Percentiles rank a stretch among this genome's conserved stretches.
These are phyloP conservation scores for Plectosphaerella sp. DNA, from an alignment of 2,329 filamentous ascomycete genomes.

Conservation along the genomic window DNA sequence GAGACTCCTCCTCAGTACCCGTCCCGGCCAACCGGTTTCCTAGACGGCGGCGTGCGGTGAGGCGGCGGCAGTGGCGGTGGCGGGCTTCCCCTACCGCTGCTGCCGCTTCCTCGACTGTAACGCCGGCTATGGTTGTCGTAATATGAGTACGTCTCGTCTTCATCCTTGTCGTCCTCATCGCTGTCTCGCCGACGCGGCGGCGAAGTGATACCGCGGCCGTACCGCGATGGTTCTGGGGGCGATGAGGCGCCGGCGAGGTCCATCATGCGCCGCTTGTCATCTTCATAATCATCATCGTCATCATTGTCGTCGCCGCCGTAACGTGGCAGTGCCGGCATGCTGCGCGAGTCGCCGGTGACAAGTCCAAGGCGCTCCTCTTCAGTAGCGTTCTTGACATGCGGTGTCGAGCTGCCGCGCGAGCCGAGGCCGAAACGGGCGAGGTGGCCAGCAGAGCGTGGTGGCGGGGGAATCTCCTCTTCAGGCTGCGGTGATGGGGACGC, in stretches of 20 bases:
- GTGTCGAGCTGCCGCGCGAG: slow-evolving; percentile 34
- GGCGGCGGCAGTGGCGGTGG: not conserved
- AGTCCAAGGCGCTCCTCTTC: slow-evolving; percentile 82
- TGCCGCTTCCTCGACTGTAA: not conserved
- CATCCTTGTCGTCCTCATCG: slow-evolving; percentile 21
- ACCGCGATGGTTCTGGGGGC: slow-evolving; percentile 21
- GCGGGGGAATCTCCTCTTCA: slow-evolving; percentile 17
- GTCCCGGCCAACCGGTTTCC: not conserved
- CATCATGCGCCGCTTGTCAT: slow-evolving; percentile 15
- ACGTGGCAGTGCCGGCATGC: slow-evolving; percentile 27
- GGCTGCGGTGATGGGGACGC: slow-evolving; percentile 25
- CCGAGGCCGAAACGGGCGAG: slow-evolving; percentile 14
- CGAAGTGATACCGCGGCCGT: slow-evolving; percentile 36
- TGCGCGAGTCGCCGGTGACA: slow-evolving; percentile 64
- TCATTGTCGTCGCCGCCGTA: slow-evolving; percentile 28
- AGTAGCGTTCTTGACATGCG: slow-evolving; percentile 51
- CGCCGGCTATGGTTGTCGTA: not conserved
- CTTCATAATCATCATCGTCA: slow-evolving; percentile 23
- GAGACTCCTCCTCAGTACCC: not conserved
- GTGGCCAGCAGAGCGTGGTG: slow-evolving; percentile 8
- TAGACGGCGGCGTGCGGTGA: slow-evolving; percentile 1
- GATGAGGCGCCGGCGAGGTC: not conserved
- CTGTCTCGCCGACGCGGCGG: slow-evolving; percentile 19
- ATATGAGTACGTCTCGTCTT: slow-evolving; percentile 2
- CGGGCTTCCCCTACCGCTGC: not conserved